These are phyloP conservation scores for Centaurea solstitialis DNA, from an alignment of 129 eudicot species.

Conservation along the genomic window DNA sequence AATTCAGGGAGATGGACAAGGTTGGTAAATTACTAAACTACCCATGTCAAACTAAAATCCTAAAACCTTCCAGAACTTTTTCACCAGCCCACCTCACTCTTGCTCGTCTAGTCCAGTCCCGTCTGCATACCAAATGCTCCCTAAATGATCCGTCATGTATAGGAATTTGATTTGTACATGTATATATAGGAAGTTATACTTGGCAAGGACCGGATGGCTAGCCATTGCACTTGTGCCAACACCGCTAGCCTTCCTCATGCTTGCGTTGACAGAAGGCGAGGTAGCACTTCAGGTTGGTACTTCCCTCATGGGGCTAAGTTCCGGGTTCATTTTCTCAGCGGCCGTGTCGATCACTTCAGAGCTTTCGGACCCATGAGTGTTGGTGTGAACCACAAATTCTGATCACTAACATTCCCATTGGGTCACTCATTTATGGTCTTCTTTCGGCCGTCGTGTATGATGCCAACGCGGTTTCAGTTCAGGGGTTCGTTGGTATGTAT, in stretches of 20 bases:
- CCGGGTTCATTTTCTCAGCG: slow-evolving; percentile 88
- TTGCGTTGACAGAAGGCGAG: slow-evolving; percentile 53
- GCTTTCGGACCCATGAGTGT: slow-evolving; percentile 74
- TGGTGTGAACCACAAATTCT: slow-evolving; percentile 92
- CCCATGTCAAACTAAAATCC: background rate
- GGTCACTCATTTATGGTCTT: slow-evolving; percentile 73
- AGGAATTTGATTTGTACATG: slow-evolving; percentile 2
- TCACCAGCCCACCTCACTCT: background rate
- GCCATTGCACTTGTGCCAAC: slow-evolving; percentile 74
- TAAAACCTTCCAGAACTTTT: background rate
- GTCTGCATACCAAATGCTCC: background rate
- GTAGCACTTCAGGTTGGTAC: slow-evolving; percentile 62
- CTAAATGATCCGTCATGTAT: background rate
- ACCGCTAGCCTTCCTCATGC: slow-evolving; percentile 73
- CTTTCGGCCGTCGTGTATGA: slow-evolving; percentile 80
- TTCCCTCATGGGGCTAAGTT: slow-evolving; percentile 75
- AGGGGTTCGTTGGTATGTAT: slow-evolving; percentile 45
- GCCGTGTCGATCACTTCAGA: slow-evolving; percentile 93
- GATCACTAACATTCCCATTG: slow-evolving; percentile 85
- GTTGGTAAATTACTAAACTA: background rate
- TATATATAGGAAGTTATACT: slow-evolving; percentile 62
- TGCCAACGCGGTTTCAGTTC: slow-evolving; percentile 28
- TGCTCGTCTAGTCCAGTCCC: background rate
- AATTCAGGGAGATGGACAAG: background rate
- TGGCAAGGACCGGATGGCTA: slow-evolving; percentile 93